These are phyloP conservation scores for Triticum urartu DNA, from an alignment of 176 grass and related monocot species.

Conservation along the genomic window DNA sequence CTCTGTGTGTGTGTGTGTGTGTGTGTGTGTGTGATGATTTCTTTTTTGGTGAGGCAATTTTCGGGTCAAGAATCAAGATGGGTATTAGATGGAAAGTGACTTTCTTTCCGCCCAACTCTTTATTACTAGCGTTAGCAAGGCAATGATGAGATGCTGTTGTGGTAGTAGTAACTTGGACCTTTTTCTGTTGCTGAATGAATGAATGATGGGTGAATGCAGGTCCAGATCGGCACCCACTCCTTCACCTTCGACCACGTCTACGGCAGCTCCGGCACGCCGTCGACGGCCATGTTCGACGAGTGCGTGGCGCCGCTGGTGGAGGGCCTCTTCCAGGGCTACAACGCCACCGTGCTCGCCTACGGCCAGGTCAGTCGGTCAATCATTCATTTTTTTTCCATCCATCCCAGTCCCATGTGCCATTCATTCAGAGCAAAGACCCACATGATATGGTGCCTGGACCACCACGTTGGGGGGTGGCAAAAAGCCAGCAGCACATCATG, in stretches of 20 bases:
- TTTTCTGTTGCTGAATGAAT: background rate
- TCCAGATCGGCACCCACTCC: slow-evolving; percentile 94
- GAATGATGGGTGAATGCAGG: slow-evolving; percentile 39
- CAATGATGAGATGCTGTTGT: background rate
- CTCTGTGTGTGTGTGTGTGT: no score
- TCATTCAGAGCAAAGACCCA: slow-evolving; percentile 6
- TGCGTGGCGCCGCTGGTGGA: slow-evolving; percentile 92
- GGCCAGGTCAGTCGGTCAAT: slow-evolving; percentile 68
- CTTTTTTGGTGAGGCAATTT: slow-evolving; percentile 14
- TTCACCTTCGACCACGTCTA: slow-evolving; percentile 99
- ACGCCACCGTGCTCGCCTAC: slow-evolving; percentile 93
- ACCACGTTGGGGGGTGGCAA: slow-evolving; percentile 42
- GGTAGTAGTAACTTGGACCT: no score
- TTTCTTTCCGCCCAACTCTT: slow-evolving; percentile 18
- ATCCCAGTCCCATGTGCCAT: slow-evolving; percentile 44
- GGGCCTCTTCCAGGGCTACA: slow-evolving; percentile 97
- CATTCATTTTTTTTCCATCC: background rate
- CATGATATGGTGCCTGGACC: slow-evolving; percentile 28
- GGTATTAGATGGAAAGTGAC: slow-evolving; percentile 33
- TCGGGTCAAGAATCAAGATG: background rate
- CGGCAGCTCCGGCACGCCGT: slow-evolving; percentile 60
- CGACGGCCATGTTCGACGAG: slow-evolving; percentile 84
- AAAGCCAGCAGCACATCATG: slow-evolving; percentile 52
- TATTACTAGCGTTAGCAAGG: background rate
- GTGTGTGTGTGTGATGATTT: background rate